Evolutionary conservation across 768 basidiomycete species (phyloP), one percentile per base, ranked within the genome.

Genomic region (Termitomyces sp.): DNA sequence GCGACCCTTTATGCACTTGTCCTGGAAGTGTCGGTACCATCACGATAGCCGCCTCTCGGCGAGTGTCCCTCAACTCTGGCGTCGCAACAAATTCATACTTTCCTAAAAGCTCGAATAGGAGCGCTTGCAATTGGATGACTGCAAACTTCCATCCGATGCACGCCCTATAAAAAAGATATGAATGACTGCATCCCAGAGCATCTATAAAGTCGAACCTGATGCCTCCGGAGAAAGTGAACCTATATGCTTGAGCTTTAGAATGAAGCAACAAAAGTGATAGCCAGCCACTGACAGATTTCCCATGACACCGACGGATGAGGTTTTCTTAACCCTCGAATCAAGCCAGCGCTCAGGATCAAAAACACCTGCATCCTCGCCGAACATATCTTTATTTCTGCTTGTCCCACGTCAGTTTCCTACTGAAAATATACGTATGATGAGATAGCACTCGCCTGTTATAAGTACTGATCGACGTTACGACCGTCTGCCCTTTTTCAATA

Each of bases 281-380:
- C 41, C 43, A 28, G 44, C 20, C 16, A 65, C 72, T 46, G 49
- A 81, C 82, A 75, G 61, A 61, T 78, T 76, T 47, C 78, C 79
- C 55, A 79, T 76, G 18, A 76, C 79, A 38, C 78, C 76, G 14
- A 84, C 64, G 8, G 74, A 76, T 26, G 73, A 66, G 14, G 73
- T 63, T 40, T 79, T 74, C 44, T 72, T 72, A 22, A 74, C 69
- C 18, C 74, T 71, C 52, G 71, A 41, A 50, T 69, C 59, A 26
- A 81, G 60, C 83, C 83, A 84, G 26, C 82, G 71, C 46, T 78
- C 74, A 18, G 78, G 80, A 52, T 79, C 68, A 58, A 76, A 84
- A 7, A 67, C 62, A 57, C 78, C 66, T 2, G 81, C 74, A 56
- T 83, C 77, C 20, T 72, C 68, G 1, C 81, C 81, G 69, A 79